Evolutionary conservation across 2,329 filamentous ascomycete genomes (phyloP).

Genomic region (Thelonectria discophora): DNA sequence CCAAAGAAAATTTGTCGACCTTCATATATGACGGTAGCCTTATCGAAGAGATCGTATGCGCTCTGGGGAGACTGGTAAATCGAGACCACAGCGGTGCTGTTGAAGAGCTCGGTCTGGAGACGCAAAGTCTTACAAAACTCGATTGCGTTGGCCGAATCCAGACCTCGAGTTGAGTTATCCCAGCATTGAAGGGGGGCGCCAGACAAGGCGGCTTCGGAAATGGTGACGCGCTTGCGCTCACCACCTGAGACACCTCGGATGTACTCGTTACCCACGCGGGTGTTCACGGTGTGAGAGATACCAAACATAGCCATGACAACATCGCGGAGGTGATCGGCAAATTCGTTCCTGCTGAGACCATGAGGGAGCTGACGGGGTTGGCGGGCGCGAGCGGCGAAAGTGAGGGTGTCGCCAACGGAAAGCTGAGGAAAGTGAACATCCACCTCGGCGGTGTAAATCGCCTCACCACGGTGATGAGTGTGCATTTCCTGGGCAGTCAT

Average conservation of each 20-base stretch:
- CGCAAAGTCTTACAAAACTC: conserved; percentile 78
- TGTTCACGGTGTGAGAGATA: conserved; percentile 77
- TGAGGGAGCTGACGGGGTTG: conserved; percentile 69
- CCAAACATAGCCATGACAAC: conserved; percentile 81
- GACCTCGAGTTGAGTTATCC: conserved; percentile 78
- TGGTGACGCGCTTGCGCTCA: conserved; percentile 74
- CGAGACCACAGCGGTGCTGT: conserved; percentile 72
- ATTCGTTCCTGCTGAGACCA: conserved; percentile 63
- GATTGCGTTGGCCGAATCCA: conserved; percentile 79
- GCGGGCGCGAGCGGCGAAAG: conserved; percentile 77
- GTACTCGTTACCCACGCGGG: conserved; percentile 78
- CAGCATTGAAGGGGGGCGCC: conserved; percentile 70
- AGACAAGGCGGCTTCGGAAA: conserved; percentile 68
- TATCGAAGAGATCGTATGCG: conserved; percentile 72
- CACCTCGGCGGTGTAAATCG: conserved; percentile 86
- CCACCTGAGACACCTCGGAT: conserved; percentile 78
- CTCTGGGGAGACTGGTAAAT: conserved; percentile 76
- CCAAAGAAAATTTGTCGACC: conserved; percentile 72
- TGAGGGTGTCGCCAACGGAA: conserved; percentile 80
- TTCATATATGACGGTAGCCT: conserved; percentile 66
- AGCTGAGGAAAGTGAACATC: conserved; percentile 84
- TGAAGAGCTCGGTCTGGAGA: conserved; percentile 72
- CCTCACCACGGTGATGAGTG: conserved; percentile 80
- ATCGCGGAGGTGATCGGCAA: conserved; percentile 71
- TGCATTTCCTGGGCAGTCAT: conserved; percentile 79